Evolutionary conservation across 1,139 yeast genomes (phyloP), one percentile per base, ranked within the genome.

Genomic region (Debaryomyces robertsiae): DNA sequence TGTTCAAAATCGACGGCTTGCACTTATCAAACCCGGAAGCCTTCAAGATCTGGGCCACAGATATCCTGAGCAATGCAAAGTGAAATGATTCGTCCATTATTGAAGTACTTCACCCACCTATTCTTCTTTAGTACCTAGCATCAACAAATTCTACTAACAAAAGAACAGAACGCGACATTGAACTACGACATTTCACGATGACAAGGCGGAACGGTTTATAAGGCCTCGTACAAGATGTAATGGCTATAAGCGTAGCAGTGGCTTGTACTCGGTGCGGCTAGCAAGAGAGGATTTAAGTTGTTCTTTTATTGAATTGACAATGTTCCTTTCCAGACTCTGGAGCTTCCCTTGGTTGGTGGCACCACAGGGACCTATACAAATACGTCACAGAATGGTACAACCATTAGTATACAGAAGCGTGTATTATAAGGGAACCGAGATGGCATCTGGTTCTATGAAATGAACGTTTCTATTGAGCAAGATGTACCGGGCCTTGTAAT

Each of bases 11-110:
- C 6, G 77, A 65, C 1, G 88, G 84, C 34, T 79, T 68, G 46
- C 88, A 79, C 49, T 81, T 72, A 51, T 86, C 95, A 49, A 86
- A 82, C 1, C 95, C 95, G 14, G 79, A 73, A 0, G 88, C 76
- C 44, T 86, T 77, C 38, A 87, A 68, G 13, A 85, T 66, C 63
- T 79, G 95, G 19, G 84, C 77, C 43, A 84, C 73, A 0, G 90
- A 76, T 40, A 85, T 69, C 40, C 90, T 70, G 36, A 83, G 68
- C 32, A 84, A 60, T 16, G 84, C 69, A 53, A 76, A 82, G 55
- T 78, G 75, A 59, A 84, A 81, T 19, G 64, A 53, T 32, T 61
- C 66, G 36, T 63, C 67, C 67, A 63, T 61, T 9, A 15, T 30
- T 25, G 18, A 16, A 9, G 24, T 19, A 19, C 4, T 7, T 13